Conservation (phyloP, 192 early-diverging fungal genomes). For the Linnemannia zychae region DNA sequence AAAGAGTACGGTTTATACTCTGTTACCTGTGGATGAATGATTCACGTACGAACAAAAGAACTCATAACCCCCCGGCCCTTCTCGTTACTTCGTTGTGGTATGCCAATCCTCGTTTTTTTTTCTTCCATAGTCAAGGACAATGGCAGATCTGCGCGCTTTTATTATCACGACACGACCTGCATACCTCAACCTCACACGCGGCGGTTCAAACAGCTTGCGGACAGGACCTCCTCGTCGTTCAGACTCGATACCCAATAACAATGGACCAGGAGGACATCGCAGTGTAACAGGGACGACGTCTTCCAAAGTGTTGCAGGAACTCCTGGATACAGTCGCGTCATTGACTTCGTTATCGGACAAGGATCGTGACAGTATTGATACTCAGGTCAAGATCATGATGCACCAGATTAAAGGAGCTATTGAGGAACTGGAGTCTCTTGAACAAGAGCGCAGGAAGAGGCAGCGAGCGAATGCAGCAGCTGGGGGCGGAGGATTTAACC, state of each 20-base stretch:
- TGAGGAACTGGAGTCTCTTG: conserved; percentile 47
- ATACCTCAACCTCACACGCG: conserved; percentile 46
- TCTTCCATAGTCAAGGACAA: conserved; percentile 45
- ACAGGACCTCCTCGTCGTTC: conserved; percentile 21
- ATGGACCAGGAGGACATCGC: not conserved
- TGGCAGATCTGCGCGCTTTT: conserved; percentile 48
- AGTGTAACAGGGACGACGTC: conserved; percentile 7
- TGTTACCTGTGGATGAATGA: not conserved
- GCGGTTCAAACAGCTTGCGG: not conserved
- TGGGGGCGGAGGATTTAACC: conserved; percentile 27
- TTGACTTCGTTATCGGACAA: conserved; percentile 44
- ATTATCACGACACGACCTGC: conserved; percentile 46
- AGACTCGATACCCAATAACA: conserved; percentile 34
- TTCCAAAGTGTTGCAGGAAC: conserved; percentile 37
- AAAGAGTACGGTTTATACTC: not conserved
- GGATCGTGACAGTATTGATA: conserved; percentile 53
- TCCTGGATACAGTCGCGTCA: conserved; percentile 38
- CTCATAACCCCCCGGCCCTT: no score
- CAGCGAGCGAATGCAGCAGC: conserved; percentile 18
- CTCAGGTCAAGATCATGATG: conserved; percentile 54
- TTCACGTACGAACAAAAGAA: not conserved
- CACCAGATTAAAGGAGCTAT: conserved; percentile 51
- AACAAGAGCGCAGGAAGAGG: conserved; percentile 42
- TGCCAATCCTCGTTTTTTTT: not conserved
- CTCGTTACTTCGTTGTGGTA: no score